A percentile compares a stretch with the other conserved stretches of the same genome.
Conservation (phyloP, 1,284 basidiomycete genomes). For the Athelia sp. region DNA sequence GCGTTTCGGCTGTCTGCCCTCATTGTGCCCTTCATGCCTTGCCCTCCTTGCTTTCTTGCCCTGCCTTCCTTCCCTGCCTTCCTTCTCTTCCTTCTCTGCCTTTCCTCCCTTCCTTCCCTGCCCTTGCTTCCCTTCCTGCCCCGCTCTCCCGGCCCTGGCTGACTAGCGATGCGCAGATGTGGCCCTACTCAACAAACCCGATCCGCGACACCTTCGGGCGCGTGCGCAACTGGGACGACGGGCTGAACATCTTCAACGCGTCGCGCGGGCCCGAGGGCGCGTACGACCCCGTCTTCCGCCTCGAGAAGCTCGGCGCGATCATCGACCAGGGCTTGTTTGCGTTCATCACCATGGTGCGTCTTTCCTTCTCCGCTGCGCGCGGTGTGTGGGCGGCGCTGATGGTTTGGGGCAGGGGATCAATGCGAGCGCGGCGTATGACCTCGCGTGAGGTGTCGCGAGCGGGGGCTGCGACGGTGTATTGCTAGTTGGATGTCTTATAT, state of each 20-base stretch:
- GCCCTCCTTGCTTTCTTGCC: too few relatives aligned
- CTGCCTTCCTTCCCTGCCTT: too few relatives aligned
- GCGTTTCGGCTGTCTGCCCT: conserved; percentile 5
- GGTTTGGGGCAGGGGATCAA: too few relatives aligned
- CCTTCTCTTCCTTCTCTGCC: background rate
- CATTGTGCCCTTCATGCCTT: too few relatives aligned
- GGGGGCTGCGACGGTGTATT: too few relatives aligned
- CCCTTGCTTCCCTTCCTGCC: background rate
- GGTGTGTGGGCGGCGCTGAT: too few relatives aligned
- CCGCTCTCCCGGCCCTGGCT: background rate
- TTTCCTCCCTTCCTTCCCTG: background rate
- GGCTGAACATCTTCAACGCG: conserved; percentile 45
- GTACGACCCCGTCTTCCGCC: background rate
- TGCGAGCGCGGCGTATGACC: too few relatives aligned
- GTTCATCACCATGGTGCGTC: background rate
- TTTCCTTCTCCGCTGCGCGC: background rate
- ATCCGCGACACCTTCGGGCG: conserved; percentile 38
- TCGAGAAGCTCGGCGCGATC: background rate
- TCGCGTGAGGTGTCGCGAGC: too few relatives aligned
- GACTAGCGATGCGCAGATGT: conserved; percentile 28
- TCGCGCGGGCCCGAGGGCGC: conserved; percentile 11
- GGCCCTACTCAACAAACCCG: conserved; percentile 42
- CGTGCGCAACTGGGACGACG: conserved; percentile 44
- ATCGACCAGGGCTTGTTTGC: background rate
- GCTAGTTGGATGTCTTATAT: too few relatives aligned